Evolutionary conservation across 2,329 filamentous ascomycete species (phyloP).

Genomic region (Alternaria triticina): DNA sequence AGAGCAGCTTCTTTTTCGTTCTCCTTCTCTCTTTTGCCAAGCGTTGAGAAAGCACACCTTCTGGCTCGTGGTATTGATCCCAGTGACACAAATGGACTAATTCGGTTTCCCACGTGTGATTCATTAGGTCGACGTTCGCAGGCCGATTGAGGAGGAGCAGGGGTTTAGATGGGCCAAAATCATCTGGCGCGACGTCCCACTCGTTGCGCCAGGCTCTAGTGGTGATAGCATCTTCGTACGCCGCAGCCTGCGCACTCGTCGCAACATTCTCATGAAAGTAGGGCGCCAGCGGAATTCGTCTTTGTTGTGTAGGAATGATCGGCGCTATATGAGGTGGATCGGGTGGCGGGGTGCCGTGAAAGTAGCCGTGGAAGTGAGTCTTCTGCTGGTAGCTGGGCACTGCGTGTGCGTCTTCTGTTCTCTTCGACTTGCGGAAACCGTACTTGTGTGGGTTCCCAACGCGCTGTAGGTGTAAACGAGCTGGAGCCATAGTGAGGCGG

Average conservation of each 20-base stretch:
- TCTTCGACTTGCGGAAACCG: background rate
- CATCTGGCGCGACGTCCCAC: conserved; percentile 5
- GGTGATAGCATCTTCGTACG: background rate
- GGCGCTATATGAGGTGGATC: background rate
- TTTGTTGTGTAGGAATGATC: background rate
- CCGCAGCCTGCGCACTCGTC: background rate
- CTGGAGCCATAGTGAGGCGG: background rate
- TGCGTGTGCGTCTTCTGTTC: background rate
- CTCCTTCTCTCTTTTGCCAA: background rate
- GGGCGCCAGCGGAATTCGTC: background rate
- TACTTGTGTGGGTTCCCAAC: background rate
- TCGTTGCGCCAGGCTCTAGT: conserved; percentile 8
- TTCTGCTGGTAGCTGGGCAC: background rate
- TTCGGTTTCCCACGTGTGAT: background rate
- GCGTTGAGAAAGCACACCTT: conserved; percentile 6
- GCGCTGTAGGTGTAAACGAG: background rate
- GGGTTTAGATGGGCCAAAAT: background rate
- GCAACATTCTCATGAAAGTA: no score
- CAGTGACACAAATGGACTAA: conserved; percentile 6
- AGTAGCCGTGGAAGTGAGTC: background rate
- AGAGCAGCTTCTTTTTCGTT: background rate
- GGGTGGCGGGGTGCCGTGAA: background rate
- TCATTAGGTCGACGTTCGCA: conserved; percentile 4
- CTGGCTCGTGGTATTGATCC: conserved; percentile 7
- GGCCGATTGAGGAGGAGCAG: conserved; percentile 6